phyloP scores from a whole-genome alignment of 1,284 basidiomycete genomes.

The Leccinum huronense region DNA sequence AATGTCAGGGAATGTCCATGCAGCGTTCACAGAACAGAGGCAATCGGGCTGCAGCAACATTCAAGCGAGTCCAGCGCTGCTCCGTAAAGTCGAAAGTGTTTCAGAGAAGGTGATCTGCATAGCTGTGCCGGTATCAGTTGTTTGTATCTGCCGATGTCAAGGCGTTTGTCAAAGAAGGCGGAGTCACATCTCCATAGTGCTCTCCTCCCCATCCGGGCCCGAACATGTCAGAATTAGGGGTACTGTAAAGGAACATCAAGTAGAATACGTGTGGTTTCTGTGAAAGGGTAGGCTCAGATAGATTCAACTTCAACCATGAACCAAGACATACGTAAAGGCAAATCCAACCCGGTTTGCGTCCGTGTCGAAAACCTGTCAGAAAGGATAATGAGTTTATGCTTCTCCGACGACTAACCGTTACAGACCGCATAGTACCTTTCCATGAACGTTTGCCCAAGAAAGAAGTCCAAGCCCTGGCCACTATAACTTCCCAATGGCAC shows the following conservation, averaged over 20 bases:
- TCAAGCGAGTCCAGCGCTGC: neutral
- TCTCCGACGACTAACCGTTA: neutral
- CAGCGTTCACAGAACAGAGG: neutral
- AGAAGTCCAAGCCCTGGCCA: slow-evolving; percentile 24
- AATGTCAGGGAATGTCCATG: too few relatives aligned
- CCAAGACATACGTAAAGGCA: neutral
- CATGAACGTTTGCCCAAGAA: slow-evolving; percentile 30
- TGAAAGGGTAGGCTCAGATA: neutral
- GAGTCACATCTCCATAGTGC: neutral
- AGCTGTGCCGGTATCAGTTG: neutral
- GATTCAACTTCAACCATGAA: neutral
- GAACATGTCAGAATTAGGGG: neutral
- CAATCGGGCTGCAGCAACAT: neutral
- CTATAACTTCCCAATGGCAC: slow-evolving; percentile 12
- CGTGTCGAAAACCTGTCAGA: neutral
- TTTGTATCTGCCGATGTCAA: neutral
- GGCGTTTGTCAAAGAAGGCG: neutral
- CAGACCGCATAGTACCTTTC: slow-evolving; percentile 30
- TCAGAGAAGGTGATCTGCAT: neutral
- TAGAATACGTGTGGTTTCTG: neutral
- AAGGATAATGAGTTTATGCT: neutral
- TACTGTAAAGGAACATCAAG: neutral
- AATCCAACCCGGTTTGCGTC: neutral
- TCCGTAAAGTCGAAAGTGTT: neutral
- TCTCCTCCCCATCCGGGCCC: neutral